These are phyloP conservation scores for Hyphopichia homilentoma DNA, from an alignment of 805 yeast genomes.

Conservation along the genomic window DNA sequence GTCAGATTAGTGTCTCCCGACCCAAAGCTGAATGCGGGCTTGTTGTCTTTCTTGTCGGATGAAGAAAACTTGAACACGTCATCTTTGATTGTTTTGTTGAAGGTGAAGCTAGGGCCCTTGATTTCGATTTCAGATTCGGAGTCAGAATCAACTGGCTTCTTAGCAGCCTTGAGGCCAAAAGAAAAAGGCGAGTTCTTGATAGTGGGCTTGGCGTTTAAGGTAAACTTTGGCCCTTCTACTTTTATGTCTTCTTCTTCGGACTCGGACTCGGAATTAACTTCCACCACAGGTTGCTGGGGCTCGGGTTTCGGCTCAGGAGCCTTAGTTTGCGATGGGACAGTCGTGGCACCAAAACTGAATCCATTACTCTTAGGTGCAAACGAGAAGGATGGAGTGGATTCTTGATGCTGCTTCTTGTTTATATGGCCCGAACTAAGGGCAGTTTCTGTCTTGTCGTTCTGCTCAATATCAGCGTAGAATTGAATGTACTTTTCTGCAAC, in stretches of 20 bases:
- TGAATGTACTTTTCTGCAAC: slow-evolving; percentile 56
- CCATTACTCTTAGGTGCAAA: not conserved
- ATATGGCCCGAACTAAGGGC: not conserved
- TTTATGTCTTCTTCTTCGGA: slow-evolving; percentile 23
- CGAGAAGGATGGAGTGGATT: too few relatives aligned
- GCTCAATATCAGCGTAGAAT: slow-evolving; percentile 34
- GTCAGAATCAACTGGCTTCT: slow-evolving; percentile 39
- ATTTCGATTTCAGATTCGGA: slow-evolving; percentile 62
- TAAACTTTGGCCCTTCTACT: slow-evolving; percentile 36
- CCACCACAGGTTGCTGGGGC: slow-evolving; percentile 1
- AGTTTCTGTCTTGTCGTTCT: not conserved
- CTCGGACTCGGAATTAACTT: slow-evolving; percentile 19
- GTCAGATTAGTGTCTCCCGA: slow-evolving; percentile 28
- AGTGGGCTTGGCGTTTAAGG: slow-evolving; percentile 22
- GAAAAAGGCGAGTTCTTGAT: slow-evolving; percentile 35
- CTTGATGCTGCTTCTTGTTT: too few relatives aligned
- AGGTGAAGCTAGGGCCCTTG: slow-evolving; percentile 68
- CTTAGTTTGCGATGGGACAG: not conserved
- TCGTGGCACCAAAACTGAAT: not conserved
- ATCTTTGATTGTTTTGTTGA: slow-evolving; percentile 35
- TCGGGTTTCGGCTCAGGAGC: slow-evolving; percentile 4
- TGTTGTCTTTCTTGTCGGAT: slow-evolving; percentile 4
- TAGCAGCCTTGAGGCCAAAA: slow-evolving; percentile 29
- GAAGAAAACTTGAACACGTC: slow-evolving; percentile 23
- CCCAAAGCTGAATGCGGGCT: slow-evolving; percentile 13